Conservation (phyloP, 768 basidiomycete genomes). For the Podaxis sp. region DNA sequence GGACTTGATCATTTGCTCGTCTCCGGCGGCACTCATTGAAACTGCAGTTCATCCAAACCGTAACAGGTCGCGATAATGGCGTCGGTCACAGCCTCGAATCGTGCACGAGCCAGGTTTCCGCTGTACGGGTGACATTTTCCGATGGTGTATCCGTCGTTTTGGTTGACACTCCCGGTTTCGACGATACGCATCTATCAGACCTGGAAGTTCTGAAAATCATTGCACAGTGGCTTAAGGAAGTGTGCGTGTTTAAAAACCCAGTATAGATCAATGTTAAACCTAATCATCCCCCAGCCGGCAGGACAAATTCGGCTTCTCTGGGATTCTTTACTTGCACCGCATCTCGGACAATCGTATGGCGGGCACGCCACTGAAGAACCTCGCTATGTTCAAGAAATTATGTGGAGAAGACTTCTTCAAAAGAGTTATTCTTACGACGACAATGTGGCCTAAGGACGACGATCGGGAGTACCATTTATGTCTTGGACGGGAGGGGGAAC, state of each 20-base stretch:
- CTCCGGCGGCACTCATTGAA: background rate
- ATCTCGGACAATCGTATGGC: constrained; percentile 11
- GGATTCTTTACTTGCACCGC: constrained; percentile 14
- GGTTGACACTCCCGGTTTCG: constrained; percentile 2
- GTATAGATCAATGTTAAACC: background rate
- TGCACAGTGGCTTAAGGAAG: background rate
- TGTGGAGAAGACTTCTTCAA: constrained; percentile 5
- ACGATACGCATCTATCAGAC: background rate
- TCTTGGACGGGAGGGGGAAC: background rate
- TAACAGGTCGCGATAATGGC: background rate
- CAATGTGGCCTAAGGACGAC: background rate
- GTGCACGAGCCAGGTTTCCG: background rate
- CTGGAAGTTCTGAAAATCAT: background rate
- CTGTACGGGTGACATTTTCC: background rate
- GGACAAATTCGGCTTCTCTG: background rate
- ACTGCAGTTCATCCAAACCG: background rate
- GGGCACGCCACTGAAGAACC: constrained; percentile 6
- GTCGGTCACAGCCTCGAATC: background rate
- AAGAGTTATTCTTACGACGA: background rate
- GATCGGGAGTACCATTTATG: background rate
- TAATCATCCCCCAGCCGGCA: background rate
- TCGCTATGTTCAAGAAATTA: constrained; percentile 19
- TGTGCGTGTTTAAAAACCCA: background rate
- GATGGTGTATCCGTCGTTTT: background rate
- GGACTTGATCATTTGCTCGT: background rate